These are phyloP conservation scores for Pelargonium cotyledonis DNA, from an alignment of 441 rosid genomes.

Conservation along the genomic window DNA sequence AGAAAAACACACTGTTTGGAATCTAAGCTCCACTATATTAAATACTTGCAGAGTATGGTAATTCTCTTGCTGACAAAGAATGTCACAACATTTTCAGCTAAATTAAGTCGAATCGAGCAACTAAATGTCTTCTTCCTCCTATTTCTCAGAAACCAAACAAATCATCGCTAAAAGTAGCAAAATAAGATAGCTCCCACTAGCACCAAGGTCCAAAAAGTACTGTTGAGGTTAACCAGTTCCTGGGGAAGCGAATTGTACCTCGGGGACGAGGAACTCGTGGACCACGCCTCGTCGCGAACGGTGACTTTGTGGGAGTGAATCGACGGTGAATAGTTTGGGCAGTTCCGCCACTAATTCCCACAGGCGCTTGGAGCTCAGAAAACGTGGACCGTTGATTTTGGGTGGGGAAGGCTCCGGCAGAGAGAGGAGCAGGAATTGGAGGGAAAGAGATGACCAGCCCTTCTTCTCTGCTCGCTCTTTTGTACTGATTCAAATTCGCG, in stretches of 20 bases:
- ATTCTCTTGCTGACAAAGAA: no score
- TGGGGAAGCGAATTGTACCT: constrained; percentile 34
- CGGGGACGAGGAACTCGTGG: constrained; percentile 76
- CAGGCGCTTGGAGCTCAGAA: constrained; percentile 47
- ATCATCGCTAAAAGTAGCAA: neutral
- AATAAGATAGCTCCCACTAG: neutral
- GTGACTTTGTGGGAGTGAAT: constrained; percentile 67
- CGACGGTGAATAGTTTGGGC: constrained; percentile 26
- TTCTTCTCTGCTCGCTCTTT: neutral
- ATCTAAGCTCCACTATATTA: no score
- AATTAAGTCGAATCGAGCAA: neutral
- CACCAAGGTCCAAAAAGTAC: no score
- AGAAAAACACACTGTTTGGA: no score
- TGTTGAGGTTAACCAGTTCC: constrained; percentile 5
- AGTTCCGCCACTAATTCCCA: constrained; percentile 29
- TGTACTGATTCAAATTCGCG: neutral
- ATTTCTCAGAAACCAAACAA: neutral
- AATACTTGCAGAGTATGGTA: no score
- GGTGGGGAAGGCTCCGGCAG: constrained; percentile 21
- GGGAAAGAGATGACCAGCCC: constrained; percentile 3
- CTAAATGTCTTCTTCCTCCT: no score
- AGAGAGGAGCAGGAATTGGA: constrained; percentile 23
- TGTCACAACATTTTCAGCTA: neutral
- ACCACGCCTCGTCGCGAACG: constrained; percentile 71
- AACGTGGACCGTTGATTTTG: constrained; percentile 14